These are phyloP conservation scores for Calonectria naviculata DNA, from an alignment of 2,329 filamentous ascomycete genomes.

Conservation along the genomic window DNA sequence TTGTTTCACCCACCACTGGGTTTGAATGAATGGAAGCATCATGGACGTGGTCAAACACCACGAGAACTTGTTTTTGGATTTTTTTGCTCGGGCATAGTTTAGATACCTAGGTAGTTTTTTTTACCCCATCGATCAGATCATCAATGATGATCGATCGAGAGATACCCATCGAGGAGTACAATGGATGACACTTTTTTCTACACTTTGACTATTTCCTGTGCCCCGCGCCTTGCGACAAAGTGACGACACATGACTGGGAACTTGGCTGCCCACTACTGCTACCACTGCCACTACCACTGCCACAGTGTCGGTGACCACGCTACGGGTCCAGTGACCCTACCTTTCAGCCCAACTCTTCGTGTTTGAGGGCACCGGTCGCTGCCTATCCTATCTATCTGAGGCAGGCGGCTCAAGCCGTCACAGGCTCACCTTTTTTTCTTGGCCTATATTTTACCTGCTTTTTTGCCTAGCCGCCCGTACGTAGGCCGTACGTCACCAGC, in stretches of 20 bases:
- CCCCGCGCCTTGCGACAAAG: background rate
- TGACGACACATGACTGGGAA: background rate
- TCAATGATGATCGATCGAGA: constrained; percentile 7
- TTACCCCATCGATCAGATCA: constrained; percentile 1
- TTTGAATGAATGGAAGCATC: constrained; percentile 5
- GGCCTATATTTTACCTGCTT: background rate
- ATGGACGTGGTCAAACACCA: constrained; percentile 1
- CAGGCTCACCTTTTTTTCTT: background rate
- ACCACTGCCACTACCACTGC: background rate
- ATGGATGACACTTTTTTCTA: constrained; percentile 1
- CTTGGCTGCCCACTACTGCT: background rate
- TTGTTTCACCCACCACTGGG: constrained; percentile 16
- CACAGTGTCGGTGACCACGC: constrained; percentile 9
- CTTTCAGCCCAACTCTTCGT: background rate
- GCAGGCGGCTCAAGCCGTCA: background rate
- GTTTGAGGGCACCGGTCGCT: background rate
- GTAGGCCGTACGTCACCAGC: background rate
- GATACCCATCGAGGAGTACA: constrained; percentile 23
- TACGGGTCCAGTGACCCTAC: constrained; percentile 4
- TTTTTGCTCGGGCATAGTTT: constrained; percentile 16
- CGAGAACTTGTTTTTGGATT: constrained; percentile 10
- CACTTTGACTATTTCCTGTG: background rate
- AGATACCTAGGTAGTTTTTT: constrained; percentile 27
- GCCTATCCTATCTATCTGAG: background rate
- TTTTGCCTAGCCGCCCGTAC: background rate